Conservation (phyloP, 805 yeast species). For the Sugiyamaella smithiae region DNA sequence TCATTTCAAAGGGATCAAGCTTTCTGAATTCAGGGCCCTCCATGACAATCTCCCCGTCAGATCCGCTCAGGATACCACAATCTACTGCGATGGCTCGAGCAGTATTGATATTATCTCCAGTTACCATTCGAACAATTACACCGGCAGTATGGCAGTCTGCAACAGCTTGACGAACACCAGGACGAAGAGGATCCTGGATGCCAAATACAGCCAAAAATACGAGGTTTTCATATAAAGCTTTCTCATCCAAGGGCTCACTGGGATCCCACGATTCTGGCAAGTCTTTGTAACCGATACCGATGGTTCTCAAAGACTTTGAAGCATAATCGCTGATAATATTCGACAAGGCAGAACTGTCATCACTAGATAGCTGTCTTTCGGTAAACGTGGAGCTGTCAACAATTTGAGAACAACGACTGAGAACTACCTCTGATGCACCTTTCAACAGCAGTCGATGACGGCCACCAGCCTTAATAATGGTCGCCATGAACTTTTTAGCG, state of each 20-base stretch:
- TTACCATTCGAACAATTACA: slow-evolving; percentile 94
- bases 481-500: slow-evolving; percentile 87
- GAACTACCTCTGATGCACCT: slow-evolving; percentile 93
- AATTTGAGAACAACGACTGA: slow-evolving; percentile 51
- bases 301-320: slow-evolving; percentile 76
- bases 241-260: slow-evolving; percentile 21
- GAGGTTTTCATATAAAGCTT: slow-evolving; percentile 33
- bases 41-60: slow-evolving; percentile 62
- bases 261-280: slow-evolving; percentile 34
- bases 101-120: slow-evolving; percentile 91
- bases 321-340: slow-evolving; percentile 59
- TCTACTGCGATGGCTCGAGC: slow-evolving; percentile 87
- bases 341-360: slow-evolving; percentile 35
- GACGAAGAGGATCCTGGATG: slow-evolving; percentile 90
- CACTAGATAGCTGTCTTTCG: slow-evolving; percentile 18
- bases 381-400: slow-evolving; percentile 17
- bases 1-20: slow-evolving; percentile 55
- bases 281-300: slow-evolving; percentile 82
- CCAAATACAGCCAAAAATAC: slow-evolving; percentile 78
- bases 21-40: slow-evolving; percentile 91
- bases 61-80: slow-evolving; percentile 66
- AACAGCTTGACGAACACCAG: slow-evolving; percentile 88
- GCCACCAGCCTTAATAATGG: slow-evolving; percentile 48
- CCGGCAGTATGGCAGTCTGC: slow-evolving; percentile 85
- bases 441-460: slow-evolving; percentile 64